phyloP scores from a whole-genome alignment of 2,329 filamentous ascomycete species.

The Camillea tinctor region DNA sequence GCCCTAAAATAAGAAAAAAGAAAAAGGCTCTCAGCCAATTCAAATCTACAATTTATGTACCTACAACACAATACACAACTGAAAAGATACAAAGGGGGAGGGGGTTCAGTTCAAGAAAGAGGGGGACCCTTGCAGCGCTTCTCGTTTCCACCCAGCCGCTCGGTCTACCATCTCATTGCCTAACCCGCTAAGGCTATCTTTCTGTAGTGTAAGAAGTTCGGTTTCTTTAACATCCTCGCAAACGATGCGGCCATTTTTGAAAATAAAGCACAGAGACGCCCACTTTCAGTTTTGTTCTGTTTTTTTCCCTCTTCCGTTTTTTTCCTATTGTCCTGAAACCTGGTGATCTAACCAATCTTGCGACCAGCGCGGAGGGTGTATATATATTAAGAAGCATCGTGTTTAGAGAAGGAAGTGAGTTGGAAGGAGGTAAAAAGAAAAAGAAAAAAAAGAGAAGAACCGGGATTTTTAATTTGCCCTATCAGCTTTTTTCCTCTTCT shows the following conservation, averaged over 20 bases:
- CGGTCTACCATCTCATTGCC: background rate
- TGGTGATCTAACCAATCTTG: background rate
- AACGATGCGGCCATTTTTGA: background rate
- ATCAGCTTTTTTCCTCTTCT: background rate
- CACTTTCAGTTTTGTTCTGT: too few relatives aligned
- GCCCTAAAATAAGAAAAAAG: too few relatives aligned
- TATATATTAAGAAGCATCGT: background rate
- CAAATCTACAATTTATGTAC: too few relatives aligned
- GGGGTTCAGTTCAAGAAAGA: too few relatives aligned
- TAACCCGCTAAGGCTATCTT: too few relatives aligned
- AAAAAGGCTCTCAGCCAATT: too few relatives aligned
- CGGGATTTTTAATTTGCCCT: background rate
- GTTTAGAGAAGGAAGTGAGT: background rate
- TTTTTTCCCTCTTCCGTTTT: background rate
- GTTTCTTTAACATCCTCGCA: background rate
- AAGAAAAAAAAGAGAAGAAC: background rate
- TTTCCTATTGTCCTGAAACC: background rate
- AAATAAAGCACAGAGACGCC: background rate
- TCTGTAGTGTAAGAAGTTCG: background rate
- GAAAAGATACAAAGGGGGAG: background rate
- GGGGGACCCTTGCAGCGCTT: background rate
- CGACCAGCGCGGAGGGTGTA: background rate
- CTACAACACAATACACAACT: too few relatives aligned
- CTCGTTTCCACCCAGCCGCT: background rate
- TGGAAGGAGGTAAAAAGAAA: background rate